These are phyloP conservation scores for Garcia nutans DNA, from an alignment of 345 rosid genomes.

Conservation along the genomic window DNA sequence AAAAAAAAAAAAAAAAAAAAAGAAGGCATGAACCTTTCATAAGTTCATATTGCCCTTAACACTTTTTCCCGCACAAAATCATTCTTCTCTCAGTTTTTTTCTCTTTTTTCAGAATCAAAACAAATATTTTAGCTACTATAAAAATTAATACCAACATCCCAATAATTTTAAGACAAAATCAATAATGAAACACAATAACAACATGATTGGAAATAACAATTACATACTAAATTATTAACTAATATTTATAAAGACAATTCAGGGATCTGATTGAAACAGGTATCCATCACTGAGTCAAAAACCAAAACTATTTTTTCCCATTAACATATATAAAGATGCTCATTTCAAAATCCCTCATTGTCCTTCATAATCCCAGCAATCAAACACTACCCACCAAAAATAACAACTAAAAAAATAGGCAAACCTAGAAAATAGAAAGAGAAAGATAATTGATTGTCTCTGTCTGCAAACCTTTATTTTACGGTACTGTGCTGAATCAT, in stretches of 20 bases:
- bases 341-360: slow-evolving; percentile 28
- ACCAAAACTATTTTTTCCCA: not conserved
- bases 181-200: slow-evolving; percentile 3
- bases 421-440: no score
- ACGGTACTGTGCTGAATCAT: no score
- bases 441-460: no score
- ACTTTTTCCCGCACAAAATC: not conserved
- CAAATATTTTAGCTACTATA: not conserved
- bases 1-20: no score
- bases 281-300: not conserved
- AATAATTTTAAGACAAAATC: not conserved
- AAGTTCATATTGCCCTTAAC: slow-evolving; percentile 3
- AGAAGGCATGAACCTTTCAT: slow-evolving; percentile 3
- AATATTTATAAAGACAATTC: not conserved
- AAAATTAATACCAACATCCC: not conserved
- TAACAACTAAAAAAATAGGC: no score
- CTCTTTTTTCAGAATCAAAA: not conserved
- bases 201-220: not conserved
- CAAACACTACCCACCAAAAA: not conserved
- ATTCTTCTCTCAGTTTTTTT: not conserved
- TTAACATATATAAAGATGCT: slow-evolving; percentile 13
- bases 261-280: slow-evolving; percentile 4
- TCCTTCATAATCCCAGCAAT: not conserved
- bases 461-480: no score
- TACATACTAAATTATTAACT: not conserved